Evolutionary conservation across 768 basidiomycete species (phyloP).

Genomic region (Hygrocybe coccinea): DNA sequence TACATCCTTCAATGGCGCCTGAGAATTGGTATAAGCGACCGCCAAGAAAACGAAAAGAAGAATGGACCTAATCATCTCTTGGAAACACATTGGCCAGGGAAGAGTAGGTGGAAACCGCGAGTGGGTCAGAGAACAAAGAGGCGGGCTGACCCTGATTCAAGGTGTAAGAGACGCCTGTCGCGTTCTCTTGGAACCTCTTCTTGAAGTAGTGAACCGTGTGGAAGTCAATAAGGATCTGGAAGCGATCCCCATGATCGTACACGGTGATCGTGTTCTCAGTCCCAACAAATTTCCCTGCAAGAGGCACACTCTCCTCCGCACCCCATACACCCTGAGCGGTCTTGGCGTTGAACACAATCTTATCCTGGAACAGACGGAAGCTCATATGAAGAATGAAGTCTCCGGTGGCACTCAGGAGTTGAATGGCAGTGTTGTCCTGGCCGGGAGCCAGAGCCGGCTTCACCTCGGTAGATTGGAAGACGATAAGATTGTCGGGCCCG

Average conservation of each 20-base stretch:
- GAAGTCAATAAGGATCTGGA: constrained; percentile 11
- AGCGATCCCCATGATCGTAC: constrained; percentile 12
- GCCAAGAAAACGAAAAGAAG: not conserved
- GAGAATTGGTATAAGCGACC: no score
- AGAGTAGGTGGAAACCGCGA: not conserved
- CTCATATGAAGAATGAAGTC: constrained; percentile 10
- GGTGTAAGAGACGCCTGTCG: not conserved
- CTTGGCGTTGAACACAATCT: constrained; percentile 10
- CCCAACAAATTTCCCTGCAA: constrained; percentile 3
- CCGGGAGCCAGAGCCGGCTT: not conserved
- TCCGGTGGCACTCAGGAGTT: not conserved
- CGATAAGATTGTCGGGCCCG: constrained; percentile 9
- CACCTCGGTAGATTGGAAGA: constrained; percentile 10
- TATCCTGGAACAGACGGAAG: constrained; percentile 8
- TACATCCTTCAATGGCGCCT: no score
- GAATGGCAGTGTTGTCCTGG: not conserved
- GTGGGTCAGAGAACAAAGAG: constrained; percentile 7
- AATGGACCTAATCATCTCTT: not conserved
- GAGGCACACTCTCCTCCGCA: constrained; percentile 5
- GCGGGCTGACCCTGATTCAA: not conserved
- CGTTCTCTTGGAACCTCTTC: constrained; percentile 5
- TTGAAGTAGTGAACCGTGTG: constrained; percentile 12
- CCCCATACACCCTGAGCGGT: constrained; percentile 3
- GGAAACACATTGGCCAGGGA: not conserved
- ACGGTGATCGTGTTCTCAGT: constrained; percentile 7